These are phyloP conservation scores for Silene latifolia DNA, from an alignment of 148 eudicot species.

Conservation along the genomic window DNA sequence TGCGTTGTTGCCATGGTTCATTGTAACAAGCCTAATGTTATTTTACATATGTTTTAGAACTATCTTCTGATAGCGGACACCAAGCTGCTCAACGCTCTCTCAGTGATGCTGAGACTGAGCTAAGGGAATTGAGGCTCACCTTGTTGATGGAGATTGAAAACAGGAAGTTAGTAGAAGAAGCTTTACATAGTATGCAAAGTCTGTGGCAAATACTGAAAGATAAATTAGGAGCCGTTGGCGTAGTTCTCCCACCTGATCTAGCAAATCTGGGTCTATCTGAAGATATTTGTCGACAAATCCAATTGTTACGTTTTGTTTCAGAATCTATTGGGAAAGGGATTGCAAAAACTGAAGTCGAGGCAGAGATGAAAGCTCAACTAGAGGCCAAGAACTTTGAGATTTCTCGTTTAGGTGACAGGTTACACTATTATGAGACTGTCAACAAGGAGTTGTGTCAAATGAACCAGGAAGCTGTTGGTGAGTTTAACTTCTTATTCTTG, in stretches of 20 bases:
- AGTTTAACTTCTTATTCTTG: conserved; percentile 13
- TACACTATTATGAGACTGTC: conserved; percentile 85
- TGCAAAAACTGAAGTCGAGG: conserved; percentile 79
- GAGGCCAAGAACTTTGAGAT: conserved; percentile 88
- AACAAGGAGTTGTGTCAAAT: conserved; percentile 97
- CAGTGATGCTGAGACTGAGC: conserved; percentile 58
- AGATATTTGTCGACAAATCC: conserved; percentile 62
- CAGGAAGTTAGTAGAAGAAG: conserved; percentile 83
- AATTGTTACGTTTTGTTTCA: conserved; percentile 64
- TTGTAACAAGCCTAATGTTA: too few species aligned
- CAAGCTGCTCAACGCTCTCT: conserved; percentile 35
- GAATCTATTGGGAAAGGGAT: conserved; percentile 70
- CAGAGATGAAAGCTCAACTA: conserved; percentile 71
- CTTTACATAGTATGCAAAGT: conserved; percentile 44
- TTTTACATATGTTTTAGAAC: conserved; percentile 36
- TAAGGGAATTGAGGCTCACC: conserved; percentile 70
- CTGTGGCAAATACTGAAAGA: conserved; percentile 62
- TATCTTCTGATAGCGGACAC: conserved; percentile 67
- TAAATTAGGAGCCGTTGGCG: conserved; percentile 57
- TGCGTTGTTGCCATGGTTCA: too few species aligned
- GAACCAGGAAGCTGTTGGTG: conserved; percentile 93
- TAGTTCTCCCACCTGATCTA: conserved; percentile 56
- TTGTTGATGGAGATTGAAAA: conserved; percentile 86
- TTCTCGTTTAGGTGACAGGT: conserved; percentile 72
- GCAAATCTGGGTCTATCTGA: conserved; percentile 38